Evolutionary conservation across 805 yeast species (phyloP), one percentile per base, ranked within the genome.

Genomic region (Schwanniomyces pseudopolymorphus): DNA sequence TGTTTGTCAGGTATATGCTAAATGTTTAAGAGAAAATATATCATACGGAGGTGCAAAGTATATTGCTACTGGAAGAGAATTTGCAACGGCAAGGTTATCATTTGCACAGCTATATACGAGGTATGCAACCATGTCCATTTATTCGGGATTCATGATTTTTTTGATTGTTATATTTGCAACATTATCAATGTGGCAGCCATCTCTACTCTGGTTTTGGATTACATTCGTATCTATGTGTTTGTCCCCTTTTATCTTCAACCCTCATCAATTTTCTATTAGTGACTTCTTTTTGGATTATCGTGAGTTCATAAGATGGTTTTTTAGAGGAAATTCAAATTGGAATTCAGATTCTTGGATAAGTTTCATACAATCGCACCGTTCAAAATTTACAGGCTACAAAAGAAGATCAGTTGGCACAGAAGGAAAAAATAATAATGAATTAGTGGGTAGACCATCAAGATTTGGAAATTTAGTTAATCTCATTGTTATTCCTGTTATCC

Each of bases 1-100:
- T 68, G 96, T 89, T 7, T 89, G 97, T 63, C 97, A 91, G 66
- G 85, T 91, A 7, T 92, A 92, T 63, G 87, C 97, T 3, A 80
- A 81, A 56, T 79, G 97, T 0, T 70, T 92, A 55, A 68, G 81
- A 40, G 80, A 81, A 42, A 94, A 91, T 64, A 73, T 92, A 42
- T 77, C 90, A 0, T 85, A 87, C 68, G 98, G 98, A 3, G 96
- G 96, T 40, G 98, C 98, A 1, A 78, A 83, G 45, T 92, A 92
- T 60, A 86, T 92, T 51, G 84, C 96, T 9, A 89, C 97, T 2
- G 98, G 98, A 1, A 74, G 98, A 68, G 96, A 96, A 0, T 87
- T 91, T 72, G 96, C 98, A 2, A 89, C 89, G 17, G 78, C 90
- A 3, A 78, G 98, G 57, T 67, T 81, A 24, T 81, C 88, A 5